Base-by-base conservation (phyloP, 2,329 filamentous ascomycete genomes). In the Ceratocystis cubensis region DNA sequence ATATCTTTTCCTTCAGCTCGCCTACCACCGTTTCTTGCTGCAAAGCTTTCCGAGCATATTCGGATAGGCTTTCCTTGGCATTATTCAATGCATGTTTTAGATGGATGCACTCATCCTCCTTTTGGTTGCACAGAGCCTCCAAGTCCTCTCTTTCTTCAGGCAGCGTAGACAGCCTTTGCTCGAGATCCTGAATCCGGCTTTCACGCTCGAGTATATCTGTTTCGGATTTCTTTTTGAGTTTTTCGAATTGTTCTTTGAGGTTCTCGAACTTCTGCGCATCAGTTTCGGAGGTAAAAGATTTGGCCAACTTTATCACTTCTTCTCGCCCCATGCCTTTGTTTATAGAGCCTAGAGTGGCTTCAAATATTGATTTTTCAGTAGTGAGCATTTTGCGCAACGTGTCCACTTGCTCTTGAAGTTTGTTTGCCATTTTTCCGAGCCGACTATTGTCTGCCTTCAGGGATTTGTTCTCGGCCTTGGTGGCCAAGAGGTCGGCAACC, bases 341-440 rank as follows among this genome's bases (percentile, higher is more conserved):
- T 15, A 37, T n/a, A 15, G 56, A 37, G 56, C 5, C 4, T 1
- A 59, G 7, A 30, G 13, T 6, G 15, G 28, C 10, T 17, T 17
- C 6, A 7, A 59, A 15, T 30, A 0, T n/a, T 7, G 0, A 15
- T 1, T 59, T 5, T n/a, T 37, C 28, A 20, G 28, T 4, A 20
- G 7, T n/a, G 7, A n/a, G 56, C 5, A 3, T 30, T 4, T 8
- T 1, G 1, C 0, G 7, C 28, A 59, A 2, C n/a, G 37, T 15
- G 2, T 0, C 1, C 10, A 33, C 3, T n/a, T 37, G 8, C 25
- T 59, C 28, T 30, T 22, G 2, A 3, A 28, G 13, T 8, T 57
- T 2, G 25, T 2, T 0, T 8, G n/a, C 2, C 3, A 17, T 0
- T 3, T n/a, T 10, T 37, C 10, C 0, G 13, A n/a, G 15, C 25